phyloP scores from a whole-genome alignment of 2,329 filamentous ascomycete species.

The Dothidotthia symphoricarpi region DNA sequence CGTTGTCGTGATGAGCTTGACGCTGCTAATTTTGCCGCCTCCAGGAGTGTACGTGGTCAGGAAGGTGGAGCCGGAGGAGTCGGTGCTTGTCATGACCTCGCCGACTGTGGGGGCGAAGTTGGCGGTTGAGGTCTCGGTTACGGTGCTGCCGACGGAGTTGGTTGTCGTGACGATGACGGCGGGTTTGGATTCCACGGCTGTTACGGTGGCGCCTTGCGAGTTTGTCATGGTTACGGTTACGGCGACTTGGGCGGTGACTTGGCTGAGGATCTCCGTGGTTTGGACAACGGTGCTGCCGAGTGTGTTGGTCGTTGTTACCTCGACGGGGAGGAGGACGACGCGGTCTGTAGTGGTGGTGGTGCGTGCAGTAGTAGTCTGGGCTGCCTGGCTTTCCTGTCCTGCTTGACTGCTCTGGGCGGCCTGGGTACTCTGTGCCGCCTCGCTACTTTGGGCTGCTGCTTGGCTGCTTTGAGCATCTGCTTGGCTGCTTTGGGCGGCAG shows the following conservation, averaged over 20 bases:
- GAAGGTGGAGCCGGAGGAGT: slow-evolving; percentile 43
- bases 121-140: slow-evolving; percentile 38
- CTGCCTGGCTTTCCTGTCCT: not conserved
- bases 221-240: slow-evolving; percentile 44
- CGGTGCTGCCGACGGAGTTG: slow-evolving; percentile 40
- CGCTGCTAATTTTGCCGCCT: slow-evolving; percentile 42
- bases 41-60: slow-evolving; percentile 50
- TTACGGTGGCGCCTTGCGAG: slow-evolving; percentile 37
- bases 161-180: slow-evolving; percentile 41
- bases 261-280: slow-evolving; percentile 44
- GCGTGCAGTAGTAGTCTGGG: not conserved
- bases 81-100: slow-evolving; percentile 46
- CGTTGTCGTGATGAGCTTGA: slow-evolving; percentile 42
- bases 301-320: slow-evolving; percentile 41
- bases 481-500: slow-evolving; percentile 2
- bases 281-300: slow-evolving; percentile 36
- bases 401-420: slow-evolving; percentile 4
- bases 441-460: not conserved
- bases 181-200: slow-evolving; percentile 40
- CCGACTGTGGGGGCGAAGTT: slow-evolving; percentile 36
- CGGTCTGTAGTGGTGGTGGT: slow-evolving; percentile 12
- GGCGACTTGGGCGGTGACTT: slow-evolving; percentile 42
- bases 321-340: slow-evolving; percentile 39
- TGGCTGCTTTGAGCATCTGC: not conserved
- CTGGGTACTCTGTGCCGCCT: slow-evolving; percentile 7